Conservation (phyloP, 257 asterid species). For the Solanum virginianum region DNA sequence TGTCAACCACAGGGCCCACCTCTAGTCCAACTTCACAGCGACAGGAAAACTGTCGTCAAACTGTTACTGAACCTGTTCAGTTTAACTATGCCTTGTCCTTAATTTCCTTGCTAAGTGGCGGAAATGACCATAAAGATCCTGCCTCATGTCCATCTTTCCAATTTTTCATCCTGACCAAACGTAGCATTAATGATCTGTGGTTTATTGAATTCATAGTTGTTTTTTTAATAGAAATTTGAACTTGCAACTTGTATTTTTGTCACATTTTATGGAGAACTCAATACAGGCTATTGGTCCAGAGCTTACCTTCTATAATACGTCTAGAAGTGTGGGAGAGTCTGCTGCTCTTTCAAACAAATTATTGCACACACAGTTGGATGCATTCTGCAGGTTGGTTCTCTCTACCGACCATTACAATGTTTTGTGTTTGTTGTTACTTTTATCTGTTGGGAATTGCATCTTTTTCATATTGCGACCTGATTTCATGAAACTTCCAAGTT, state of each 20-base stretch:
- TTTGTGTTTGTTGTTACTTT: background rate
- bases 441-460: background rate
- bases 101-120: background rate
- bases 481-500: background rate
- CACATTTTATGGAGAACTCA: constrained; percentile 5
- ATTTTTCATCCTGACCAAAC: background rate
- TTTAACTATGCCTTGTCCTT: background rate
- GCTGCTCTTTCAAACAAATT: constrained; percentile 60
- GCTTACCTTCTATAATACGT: constrained; percentile 79
- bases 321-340: constrained; percentile 49
- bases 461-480: background rate
- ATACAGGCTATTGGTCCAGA: constrained; percentile 94
- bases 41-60: background rate
- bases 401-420: background rate
- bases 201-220: background rate
- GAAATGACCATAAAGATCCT: background rate
- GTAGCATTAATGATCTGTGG: background rate
- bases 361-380: constrained; percentile 87
- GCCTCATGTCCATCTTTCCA: background rate
- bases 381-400: constrained; percentile 66
- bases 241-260: constrained; percentile 1
- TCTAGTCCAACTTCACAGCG: background rate
- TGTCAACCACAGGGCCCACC: too few species aligned
- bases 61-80: background rate
- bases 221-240: background rate